Conservation (phyloP, 208 protist genomes). For the Acanthamoeba castellanii region DNA sequence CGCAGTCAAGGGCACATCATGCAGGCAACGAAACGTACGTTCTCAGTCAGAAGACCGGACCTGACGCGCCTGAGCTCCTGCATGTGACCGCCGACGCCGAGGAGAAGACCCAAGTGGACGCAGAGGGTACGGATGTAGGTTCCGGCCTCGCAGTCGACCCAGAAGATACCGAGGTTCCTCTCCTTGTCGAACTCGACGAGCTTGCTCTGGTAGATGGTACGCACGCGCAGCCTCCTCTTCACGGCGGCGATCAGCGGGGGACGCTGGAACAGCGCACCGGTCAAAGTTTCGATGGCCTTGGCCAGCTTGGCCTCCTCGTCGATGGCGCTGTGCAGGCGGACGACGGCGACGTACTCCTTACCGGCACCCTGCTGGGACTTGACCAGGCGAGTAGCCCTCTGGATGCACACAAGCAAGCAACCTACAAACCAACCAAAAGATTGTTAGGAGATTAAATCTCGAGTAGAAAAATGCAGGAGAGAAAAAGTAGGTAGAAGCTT, state of each 20-base stretch:
- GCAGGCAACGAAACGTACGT: constrained; percentile 68
- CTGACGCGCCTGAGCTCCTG: constrained; percentile 99
- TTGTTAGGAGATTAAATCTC: not conserved
- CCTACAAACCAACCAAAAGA: constrained; percentile 84
- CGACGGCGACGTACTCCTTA: constrained; percentile 99
- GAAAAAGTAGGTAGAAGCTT: not conserved
- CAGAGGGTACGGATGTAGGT: constrained; percentile 99
- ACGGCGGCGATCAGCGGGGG: constrained; percentile 99
- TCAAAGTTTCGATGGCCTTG: constrained; percentile 96
- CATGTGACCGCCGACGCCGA: constrained; percentile 99
- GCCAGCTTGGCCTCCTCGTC: constrained; percentile 90
- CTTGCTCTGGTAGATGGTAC: constrained; percentile 99
- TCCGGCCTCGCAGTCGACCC: constrained; percentile 99
- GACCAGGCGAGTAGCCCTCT: constrained; percentile 99
- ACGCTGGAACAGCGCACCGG: constrained; percentile 99
- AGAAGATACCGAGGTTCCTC: constrained; percentile 97
- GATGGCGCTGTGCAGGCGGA: constrained; percentile 96
- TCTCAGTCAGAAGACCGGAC: constrained; percentile 96
- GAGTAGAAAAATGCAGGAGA: not conserved
- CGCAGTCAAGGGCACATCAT: too few relatives aligned
- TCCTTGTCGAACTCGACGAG: constrained; percentile 99
- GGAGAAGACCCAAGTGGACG: constrained; percentile 99
- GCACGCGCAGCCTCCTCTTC: constrained; percentile 98
- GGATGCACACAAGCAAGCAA: constrained; percentile 99
- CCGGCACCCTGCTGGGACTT: constrained; percentile 99